Base-by-base conservation (phyloP, 202 grass and related monocot genomes). In the Dendrocalamus latiflorus region DNA sequence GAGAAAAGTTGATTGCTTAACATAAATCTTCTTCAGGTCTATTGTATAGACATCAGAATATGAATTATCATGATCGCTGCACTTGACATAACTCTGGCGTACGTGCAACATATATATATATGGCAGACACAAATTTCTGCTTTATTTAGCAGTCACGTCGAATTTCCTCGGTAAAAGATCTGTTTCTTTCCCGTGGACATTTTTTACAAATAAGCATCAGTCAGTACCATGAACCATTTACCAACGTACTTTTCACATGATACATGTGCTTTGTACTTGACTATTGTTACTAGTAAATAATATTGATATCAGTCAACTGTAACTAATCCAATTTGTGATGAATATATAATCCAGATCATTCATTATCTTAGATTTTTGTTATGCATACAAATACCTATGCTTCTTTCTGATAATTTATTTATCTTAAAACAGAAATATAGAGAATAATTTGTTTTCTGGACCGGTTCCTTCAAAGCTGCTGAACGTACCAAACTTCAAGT, bases 381-480 rank as follows among this genome's bases (percentile, higher is more conserved):
- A 50, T 80, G 61, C 18, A 69, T 83, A 24, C 41, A 74, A 62
- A 63, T 84, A 81, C 67, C 0, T 65, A 1, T 25, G 28, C 79
- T 87, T 77, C 18, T 47, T 74, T 86, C 59, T 90, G 53, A 90
- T 76, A 49, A 65, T 56, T 57, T 80, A 48, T 74, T 75, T 87
- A 63, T 55, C 63, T 68, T 44, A 24, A 43, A 87, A 76, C 88
- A 99, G 96, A 91, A 96, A 99, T 86, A 88, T 99, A 84, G 93
- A 96, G 68, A 99, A 96, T 74, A 99, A 99, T 92, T 80, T 93
- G 60, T 99, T 99, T 86, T 94, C 96, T 69, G 96, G 93, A 33
- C 91, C 93, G 49, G 72, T 99, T 74, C 96, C 96, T 74, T 85
- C 77, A 38, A 94, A 94, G 70, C 68, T 99, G 68, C 89, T 96